phyloP scores from a whole-genome alignment of 2,329 filamentous ascomycete species.

The Aspergillus tubingensis region DNA sequence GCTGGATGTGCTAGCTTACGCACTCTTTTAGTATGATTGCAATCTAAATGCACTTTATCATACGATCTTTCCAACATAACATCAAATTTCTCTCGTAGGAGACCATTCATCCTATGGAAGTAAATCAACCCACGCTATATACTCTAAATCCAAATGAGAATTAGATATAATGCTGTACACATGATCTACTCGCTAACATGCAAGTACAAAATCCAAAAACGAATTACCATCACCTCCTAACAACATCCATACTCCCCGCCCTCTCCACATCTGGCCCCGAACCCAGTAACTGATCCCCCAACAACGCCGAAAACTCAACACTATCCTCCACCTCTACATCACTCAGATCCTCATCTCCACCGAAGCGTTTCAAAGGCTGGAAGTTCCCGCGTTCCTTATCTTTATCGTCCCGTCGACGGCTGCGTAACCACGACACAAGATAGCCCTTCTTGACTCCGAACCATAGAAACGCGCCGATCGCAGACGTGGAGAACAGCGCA shows the following conservation, averaged over 20 bases:
- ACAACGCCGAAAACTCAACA: constrained; percentile 15
- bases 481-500: constrained; percentile 5
- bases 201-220: not conserved
- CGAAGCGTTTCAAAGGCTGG: constrained; percentile 7
- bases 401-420: not conserved
- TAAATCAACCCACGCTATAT: not conserved
- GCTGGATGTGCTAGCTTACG: not conserved
- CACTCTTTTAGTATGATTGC: not conserved
- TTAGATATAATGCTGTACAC: not conserved
- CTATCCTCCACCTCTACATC: constrained; percentile 16
- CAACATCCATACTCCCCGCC: not conserved
- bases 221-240: not conserved
- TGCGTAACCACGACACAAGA: not conserved
- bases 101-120: too few relatives aligned
- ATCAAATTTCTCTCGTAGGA: too few relatives aligned
- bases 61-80: not conserved
- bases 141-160: not conserved
- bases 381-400: constrained; percentile 11
- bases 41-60: not conserved
- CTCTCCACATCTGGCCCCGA: not conserved
- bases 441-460: not conserved
- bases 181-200: not conserved
- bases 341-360: constrained; percentile 13
- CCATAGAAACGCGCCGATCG: constrained; percentile 3
- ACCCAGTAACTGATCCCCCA: constrained; percentile 6